phyloP scores from a whole-genome alignment of 1,284 basidiomycete genomes.

The Moesziomyces parantarcticus region DNA sequence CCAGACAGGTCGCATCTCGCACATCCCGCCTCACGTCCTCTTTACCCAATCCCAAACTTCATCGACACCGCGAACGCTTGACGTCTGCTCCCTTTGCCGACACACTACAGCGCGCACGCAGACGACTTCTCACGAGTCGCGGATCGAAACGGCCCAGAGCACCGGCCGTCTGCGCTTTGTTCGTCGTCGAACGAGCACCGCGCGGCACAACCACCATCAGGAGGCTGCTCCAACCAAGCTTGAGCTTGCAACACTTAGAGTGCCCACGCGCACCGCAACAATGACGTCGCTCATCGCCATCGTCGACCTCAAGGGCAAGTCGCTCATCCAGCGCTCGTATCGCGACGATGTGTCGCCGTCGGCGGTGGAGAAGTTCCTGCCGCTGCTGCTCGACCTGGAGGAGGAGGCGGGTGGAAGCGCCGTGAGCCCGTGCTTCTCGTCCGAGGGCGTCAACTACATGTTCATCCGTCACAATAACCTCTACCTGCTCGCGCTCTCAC shows the following conservation, averaged over 20 bases:
- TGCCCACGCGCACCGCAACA: not conserved
- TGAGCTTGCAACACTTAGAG: not conserved
- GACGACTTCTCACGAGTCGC: not conserved
- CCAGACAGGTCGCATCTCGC: not conserved
- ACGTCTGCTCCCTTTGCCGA: not conserved
- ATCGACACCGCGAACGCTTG: not conserved
- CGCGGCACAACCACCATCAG: not conserved
- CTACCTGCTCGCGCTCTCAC: constrained; percentile 93
- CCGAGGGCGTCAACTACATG: constrained; percentile 84
- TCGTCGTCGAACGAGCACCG: not conserved
- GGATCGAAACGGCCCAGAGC: not conserved
- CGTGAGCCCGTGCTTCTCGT: constrained; percentile 87
- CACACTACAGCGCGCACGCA: not conserved
- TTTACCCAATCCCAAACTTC: not conserved
- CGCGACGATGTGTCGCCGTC: constrained; percentile 92
- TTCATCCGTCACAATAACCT: constrained; percentile 98
- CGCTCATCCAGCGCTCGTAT: constrained; percentile 96
- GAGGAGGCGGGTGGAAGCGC: constrained; percentile 86
- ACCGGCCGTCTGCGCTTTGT: not conserved
- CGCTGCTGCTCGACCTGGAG: constrained; percentile 93
- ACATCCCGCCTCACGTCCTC: no score
- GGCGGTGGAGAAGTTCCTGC: constrained; percentile 92
- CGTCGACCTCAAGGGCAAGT: constrained; percentile 97
- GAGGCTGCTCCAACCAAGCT: not conserved
- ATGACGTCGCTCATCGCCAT: constrained; percentile 79